Evolutionary conservation across 192 early-diverging fungal species (phyloP).

Genomic region (Podila verticillata): DNA sequence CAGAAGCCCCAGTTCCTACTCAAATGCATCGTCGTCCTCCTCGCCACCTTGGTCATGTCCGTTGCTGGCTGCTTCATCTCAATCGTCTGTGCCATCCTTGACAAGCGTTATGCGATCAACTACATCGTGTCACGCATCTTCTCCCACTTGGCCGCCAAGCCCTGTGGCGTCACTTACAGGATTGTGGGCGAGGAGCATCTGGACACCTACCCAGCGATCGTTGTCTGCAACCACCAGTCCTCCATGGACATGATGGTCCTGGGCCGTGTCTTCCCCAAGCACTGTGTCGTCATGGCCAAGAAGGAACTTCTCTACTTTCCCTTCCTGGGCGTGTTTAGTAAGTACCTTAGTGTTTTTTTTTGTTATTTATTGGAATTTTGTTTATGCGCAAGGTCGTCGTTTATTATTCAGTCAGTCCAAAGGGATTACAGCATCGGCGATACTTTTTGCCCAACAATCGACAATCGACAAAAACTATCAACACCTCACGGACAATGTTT

Average conservation of each 20-base stretch:
- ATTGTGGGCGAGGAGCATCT: constrained; percentile 72
- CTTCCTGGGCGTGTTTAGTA: constrained; percentile 81
- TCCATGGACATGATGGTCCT: constrained; percentile 79
- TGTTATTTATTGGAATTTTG: neutral
- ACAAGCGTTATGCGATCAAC: constrained; percentile 68
- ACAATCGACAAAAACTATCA: too few relatives aligned
- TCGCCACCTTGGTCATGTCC: constrained; percentile 53
- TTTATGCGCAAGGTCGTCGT: neutral
- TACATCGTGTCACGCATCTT: constrained; percentile 69
- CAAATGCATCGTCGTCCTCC: constrained; percentile 38
- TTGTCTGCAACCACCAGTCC: constrained; percentile 88
- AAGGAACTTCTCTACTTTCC: constrained; percentile 75
- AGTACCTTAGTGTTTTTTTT: constrained; percentile 21
- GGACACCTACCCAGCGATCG: constrained; percentile 68
- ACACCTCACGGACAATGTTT: too few relatives aligned
- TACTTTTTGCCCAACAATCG: too few relatives aligned
- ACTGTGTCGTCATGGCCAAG: constrained; percentile 77
- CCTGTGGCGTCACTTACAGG: constrained; percentile 68
- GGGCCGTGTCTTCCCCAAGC: constrained; percentile 72
- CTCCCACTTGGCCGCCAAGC: constrained; percentile 54
- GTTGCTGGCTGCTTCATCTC: constrained; percentile 59
- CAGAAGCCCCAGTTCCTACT: constrained; percentile 38
- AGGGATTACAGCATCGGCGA: too few relatives aligned
- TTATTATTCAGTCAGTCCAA: too few relatives aligned
- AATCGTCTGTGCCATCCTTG: constrained; percentile 64